Conservation (phyloP, 495 filamentous ascomycete genomes). For the Penicillium odoratum region DNA sequence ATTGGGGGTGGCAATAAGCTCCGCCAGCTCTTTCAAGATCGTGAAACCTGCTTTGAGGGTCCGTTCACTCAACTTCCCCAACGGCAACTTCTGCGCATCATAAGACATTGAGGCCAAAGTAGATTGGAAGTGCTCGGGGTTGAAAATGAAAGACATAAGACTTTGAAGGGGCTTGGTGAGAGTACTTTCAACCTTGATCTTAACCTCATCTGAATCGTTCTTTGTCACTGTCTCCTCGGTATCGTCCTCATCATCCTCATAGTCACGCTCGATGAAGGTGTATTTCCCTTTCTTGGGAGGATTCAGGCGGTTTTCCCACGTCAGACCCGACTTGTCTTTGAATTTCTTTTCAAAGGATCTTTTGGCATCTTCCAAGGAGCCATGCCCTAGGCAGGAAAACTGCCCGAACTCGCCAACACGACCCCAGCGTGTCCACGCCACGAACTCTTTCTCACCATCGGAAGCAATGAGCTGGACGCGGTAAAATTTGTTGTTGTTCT, state of each 20-base stretch:
- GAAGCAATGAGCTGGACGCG: conserved; percentile 52
- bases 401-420: conserved; percentile 75
- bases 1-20: conserved; percentile 53
- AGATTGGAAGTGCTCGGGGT: conserved; percentile 62
- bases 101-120: conserved; percentile 71
- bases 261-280: conserved; percentile 71
- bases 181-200: conserved; percentile 46
- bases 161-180: conserved; percentile 59
- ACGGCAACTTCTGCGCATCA: conserved; percentile 72
- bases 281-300: conserved; percentile 67
- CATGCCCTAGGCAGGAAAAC: conserved; percentile 44
- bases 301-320: conserved; percentile 62
- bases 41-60: conserved; percentile 73
- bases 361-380: conserved; percentile 47
- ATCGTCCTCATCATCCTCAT: conserved; percentile 57
- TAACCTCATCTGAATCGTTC: conserved; percentile 17
- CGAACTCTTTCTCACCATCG: conserved; percentile 30
- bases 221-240: conserved; percentile 33
- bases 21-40: conserved; percentile 69
- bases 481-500: conserved; percentile 77
- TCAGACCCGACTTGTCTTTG: conserved; percentile 70
- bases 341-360: conserved; percentile 69
- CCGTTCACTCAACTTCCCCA: conserved; percentile 78
- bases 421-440: conserved; percentile 73
- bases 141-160: conserved; percentile 82